Evolutionary conservation across 2,329 filamentous ascomycete species (phyloP).

Genomic region (Achaetomium macrosporum): DNA sequence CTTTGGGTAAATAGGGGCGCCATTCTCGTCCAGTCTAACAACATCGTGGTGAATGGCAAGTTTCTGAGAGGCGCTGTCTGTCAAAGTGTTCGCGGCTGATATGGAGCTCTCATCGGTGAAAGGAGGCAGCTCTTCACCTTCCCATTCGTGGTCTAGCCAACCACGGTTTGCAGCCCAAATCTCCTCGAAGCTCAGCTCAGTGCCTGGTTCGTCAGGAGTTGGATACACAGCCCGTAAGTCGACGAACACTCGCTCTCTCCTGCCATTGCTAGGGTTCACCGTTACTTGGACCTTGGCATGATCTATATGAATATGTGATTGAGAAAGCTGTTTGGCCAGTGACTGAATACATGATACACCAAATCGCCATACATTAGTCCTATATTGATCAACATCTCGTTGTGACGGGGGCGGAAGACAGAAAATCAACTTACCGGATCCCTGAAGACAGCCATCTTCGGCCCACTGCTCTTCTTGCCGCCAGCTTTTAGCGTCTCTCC

Average conservation of each 20-base stretch:
- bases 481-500: constrained; percentile 86
- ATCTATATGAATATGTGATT: constrained; percentile 60
- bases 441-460: constrained; percentile 90
- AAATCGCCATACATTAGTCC: constrained; percentile 72
- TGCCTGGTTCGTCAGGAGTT: constrained; percentile 60
- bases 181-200: constrained; percentile 88
- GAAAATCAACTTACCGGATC: constrained; percentile 72
- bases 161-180: constrained; percentile 73
- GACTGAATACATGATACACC: constrained; percentile 46
- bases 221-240: constrained; percentile 83
- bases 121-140: constrained; percentile 32
- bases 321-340: constrained; percentile 54
- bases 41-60: constrained; percentile 41
- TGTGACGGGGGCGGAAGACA: constrained; percentile 30
- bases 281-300: constrained; percentile 71
- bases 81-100: constrained; percentile 27
- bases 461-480: constrained; percentile 67
- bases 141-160: constrained; percentile 56
- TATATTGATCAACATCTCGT: constrained; percentile 79
- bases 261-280: constrained; percentile 74
- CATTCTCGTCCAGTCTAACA: constrained; percentile 54
- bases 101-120: constrained; percentile 24
- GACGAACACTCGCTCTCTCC: constrained; percentile 80
- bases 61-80: constrained; percentile 31
- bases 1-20: constrained; percentile 36